Evolutionary conservation across 441 rosid genomes (phyloP).

Genomic region (Biscutella laevigata): DNA sequence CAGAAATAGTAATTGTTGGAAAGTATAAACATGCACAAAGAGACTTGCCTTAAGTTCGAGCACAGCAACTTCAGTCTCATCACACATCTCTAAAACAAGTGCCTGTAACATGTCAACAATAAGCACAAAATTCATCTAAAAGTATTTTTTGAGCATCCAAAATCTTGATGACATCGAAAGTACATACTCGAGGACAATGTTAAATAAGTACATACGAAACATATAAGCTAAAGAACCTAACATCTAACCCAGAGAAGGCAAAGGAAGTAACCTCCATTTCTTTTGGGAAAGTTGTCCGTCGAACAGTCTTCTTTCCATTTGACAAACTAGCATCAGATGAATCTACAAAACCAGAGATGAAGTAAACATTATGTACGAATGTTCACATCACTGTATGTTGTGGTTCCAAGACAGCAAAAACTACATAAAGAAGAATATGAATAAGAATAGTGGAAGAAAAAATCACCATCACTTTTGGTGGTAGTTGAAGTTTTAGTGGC

Average conservation of each 20-base stretch:
- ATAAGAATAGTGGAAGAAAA: too few species aligned
- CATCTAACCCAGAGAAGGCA: slow-evolving; percentile 6
- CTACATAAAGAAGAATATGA: too few species aligned
- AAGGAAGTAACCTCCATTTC: slow-evolving; percentile 55
- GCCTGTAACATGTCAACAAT: slow-evolving; percentile 37
- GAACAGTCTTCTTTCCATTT: slow-evolving; percentile 29
- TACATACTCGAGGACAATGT: not conserved
- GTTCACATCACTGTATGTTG: too few species aligned
- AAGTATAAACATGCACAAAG: slow-evolving; percentile 1
- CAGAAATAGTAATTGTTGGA: not conserved
- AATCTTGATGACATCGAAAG: slow-evolving; percentile 1
- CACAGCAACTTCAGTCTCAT: slow-evolving; percentile 89
- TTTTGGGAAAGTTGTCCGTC: slow-evolving; percentile 51
- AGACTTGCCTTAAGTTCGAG: slow-evolving; percentile 72
- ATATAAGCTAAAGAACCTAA: slow-evolving; percentile 7
- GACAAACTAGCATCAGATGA: slow-evolving; percentile 31
- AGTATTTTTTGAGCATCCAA: slow-evolving; percentile 1
- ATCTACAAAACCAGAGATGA: slow-evolving; percentile 10
- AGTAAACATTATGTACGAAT: not conserved
- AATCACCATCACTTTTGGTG: too few species aligned
- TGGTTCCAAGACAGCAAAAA: too few species aligned
- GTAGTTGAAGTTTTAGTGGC: too few species aligned
- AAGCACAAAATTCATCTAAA: slow-evolving; percentile 8
- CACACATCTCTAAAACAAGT: slow-evolving; percentile 75
- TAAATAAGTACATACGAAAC: slow-evolving; percentile 6